phyloP scores from a whole-genome alignment of 2,329 filamentous ascomycete genomes.

The Epichloe gansuensis region DNA sequence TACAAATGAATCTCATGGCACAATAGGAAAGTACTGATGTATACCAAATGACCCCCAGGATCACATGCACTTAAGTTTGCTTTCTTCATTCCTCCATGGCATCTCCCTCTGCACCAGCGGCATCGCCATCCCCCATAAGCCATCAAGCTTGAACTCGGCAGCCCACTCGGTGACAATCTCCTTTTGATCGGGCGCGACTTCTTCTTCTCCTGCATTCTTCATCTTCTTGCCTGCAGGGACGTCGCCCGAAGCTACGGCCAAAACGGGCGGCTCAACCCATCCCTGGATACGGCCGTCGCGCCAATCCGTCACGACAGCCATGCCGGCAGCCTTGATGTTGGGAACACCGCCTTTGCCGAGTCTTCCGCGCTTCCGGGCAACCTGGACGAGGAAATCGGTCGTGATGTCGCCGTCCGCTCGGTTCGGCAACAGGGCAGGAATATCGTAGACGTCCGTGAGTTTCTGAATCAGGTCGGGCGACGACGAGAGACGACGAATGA shows the following conservation, averaged over 20 bases:
- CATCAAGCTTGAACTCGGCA: constrained; percentile 88
- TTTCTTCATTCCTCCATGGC: constrained; percentile 38
- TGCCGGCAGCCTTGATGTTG: constrained; percentile 76
- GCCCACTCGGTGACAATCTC: constrained; percentile 88
- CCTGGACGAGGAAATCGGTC: constrained; percentile 87
- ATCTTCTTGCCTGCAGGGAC: constrained; percentile 18
- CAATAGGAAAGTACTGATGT: background rate
- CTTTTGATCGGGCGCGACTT: constrained; percentile 55
- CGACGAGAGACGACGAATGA: constrained; percentile 68
- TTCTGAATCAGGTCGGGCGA: constrained; percentile 65
- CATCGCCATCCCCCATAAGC: constrained; percentile 61
- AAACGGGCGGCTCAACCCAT: constrained; percentile 67
- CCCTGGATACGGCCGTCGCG: constrained; percentile 89
- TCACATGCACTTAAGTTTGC: too few relatives aligned
- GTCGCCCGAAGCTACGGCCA: constrained; percentile 37
- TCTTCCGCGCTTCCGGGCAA: constrained; percentile 83
- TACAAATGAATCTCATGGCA: background rate
- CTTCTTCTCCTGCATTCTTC: constrained; percentile 29
- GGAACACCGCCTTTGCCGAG: constrained; percentile 83
- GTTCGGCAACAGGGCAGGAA: constrained; percentile 62
- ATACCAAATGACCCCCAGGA: background rate
- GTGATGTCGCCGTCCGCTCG: constrained; percentile 62
- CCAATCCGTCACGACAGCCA: constrained; percentile 94
- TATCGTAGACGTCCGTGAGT: constrained; percentile 71
- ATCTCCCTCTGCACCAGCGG: constrained; percentile 22